Evolutionary conservation across 1,139 yeast genomes (phyloP), one percentile per base, ranked within the genome.

Genomic region (Candida sp.): DNA sequence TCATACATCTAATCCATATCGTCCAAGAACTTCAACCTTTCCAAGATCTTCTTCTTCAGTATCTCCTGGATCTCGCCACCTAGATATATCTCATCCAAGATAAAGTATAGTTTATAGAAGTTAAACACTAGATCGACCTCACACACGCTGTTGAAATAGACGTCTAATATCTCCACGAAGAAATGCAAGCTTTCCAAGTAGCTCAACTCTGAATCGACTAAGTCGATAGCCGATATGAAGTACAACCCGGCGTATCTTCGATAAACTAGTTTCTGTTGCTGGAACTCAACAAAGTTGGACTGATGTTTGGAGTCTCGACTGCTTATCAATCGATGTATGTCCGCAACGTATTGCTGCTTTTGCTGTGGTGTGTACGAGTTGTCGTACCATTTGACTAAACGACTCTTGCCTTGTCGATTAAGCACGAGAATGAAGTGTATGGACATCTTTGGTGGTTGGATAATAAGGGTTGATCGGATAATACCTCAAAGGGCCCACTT

Each of bases 191-290:
- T 85, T 58, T 94, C 97, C 51, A 94, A 74, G 63, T 88, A 89
- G 51, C 87, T 83, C 55, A 94, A 78, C 64, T 93, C 98, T 62
- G 87, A 87, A 63, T 92, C 98, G 11, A 73, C 72, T 33, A 82
- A 69, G 58, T 89, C 97, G 9, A 92, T 84, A 49, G 96, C 88
- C 52, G 89, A 81, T 28, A 93, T 84, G 65, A 94, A 92, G 68
- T 86, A 93, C 17, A 94, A 72, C 7, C 99, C 99, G 1, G 98
- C 98, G 65, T 93, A 94, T 54, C 98, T 75, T 58, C 97, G 77
- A 66, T 94, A 94, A 2, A 94, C 93, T 52, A 94, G 75, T 64
- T 90, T 90, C 4, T 42, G 39, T 68, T 78, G 83, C 41, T 88
- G 87, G 63, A 87, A 90, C 68, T 87, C 90, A 26, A 88, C 90